Evolutionary conservation across 345 rosid species (phyloP), one percentile per base, ranked within the genome.

Genomic region (Lepidium sativum): DNA sequence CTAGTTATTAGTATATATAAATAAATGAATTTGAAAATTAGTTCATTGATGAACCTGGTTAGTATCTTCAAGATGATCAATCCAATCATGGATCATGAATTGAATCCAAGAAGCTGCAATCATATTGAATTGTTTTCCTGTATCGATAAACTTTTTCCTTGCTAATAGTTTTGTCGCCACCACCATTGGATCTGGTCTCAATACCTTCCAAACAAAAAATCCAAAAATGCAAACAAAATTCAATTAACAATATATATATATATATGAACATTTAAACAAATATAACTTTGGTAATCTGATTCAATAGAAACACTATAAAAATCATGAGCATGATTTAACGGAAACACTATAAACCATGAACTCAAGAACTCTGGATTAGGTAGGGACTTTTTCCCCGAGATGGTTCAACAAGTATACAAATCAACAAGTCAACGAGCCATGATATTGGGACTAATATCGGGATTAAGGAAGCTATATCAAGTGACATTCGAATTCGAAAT

Each of bases 21-120:
- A 59, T 31, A 40, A 15, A 41, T 43, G 2, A 60, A 7, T 29
- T 1, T 29, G 23, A 44, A 34, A 8, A n/a, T 16, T 32, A 33
- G 52, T n/a, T n/a, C n/a, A n/a, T 8, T 6, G 20, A 34, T 2
- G 21, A 45, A 80, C 90, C 82, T 80, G 84, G 15, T 78, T 16
- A 45, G 83, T 82, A 3, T 80, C 85, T 68, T 84, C 91, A 70
- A 81, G 9, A 40, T 85, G 91, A 57, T 82, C 91, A 54, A 82
- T 33, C 91, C 91, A 85, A 33, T 85, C 91, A 63, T 85, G 91
- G 16, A 85, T 78, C 91, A 82, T 85, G 65, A 85, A 85, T 50
- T 82, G 87, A 60, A 82, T 81, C 91, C 85, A 82, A 29, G 84
- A 76, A 54, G 81, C 74, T 34, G 87, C 91, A 31, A 85, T 83